Evolutionary conservation across 2,329 filamentous ascomycete genomes (phyloP).

Genomic region (Sporothrix luriei): DNA sequence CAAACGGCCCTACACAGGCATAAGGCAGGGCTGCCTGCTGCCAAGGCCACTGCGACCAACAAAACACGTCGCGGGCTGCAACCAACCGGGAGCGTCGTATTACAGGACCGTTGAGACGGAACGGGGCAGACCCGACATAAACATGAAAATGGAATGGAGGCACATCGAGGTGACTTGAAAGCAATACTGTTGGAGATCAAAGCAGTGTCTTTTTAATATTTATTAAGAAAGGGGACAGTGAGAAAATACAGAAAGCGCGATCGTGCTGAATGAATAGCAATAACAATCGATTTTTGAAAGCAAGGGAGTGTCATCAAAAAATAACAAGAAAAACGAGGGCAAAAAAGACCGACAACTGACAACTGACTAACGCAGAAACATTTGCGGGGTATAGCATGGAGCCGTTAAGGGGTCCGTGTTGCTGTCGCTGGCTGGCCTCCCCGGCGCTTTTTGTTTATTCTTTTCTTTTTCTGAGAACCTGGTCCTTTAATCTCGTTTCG

Average conservation of each 20-base stretch:
- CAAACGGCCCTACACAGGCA: background rate
- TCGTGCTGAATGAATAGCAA: background rate
- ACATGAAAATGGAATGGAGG: too few species aligned
- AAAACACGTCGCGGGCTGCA: background rate
- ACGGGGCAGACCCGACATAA: too few species aligned
- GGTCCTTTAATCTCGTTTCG: slow-evolving; percentile 33
- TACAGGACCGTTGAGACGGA: background rate
- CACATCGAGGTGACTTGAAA: too few species aligned
- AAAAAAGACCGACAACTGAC: slow-evolving; percentile 3
- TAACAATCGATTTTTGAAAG: background rate
- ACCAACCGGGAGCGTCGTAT: slow-evolving; percentile 13
- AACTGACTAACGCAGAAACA: background rate
- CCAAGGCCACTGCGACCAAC: too few species aligned
- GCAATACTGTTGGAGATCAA: too few species aligned
- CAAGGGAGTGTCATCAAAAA: background rate
- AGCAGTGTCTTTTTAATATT: too few species aligned
- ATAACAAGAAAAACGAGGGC: background rate
- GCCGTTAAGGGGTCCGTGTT: slow-evolving; percentile 17
- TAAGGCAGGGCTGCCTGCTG: slow-evolving; percentile 21
- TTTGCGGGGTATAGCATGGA: slow-evolving; percentile 33
- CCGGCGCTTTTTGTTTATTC: background rate
- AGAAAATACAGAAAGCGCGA: too few species aligned
- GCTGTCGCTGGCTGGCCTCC: background rate
- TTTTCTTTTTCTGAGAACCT: background rate
- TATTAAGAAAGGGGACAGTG: too few species aligned